Evolutionary conservation across 179 eudicot genomes (phyloP), one percentile per base, ranked within the genome.

Genomic region (Spinacia oleracea): DNA sequence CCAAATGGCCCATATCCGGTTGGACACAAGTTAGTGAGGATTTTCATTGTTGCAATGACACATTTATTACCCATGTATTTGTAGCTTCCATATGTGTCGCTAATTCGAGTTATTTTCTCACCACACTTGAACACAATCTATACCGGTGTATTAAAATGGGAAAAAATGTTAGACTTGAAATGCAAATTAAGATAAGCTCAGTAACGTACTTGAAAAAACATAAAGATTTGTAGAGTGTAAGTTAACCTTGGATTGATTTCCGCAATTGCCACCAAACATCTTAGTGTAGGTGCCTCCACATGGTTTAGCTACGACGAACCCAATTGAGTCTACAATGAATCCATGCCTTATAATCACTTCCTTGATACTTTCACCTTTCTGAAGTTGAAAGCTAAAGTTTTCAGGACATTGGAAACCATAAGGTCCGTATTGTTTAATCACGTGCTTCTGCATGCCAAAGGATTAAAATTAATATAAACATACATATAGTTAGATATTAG

Each of bases 11-110:
- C 72, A 42, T 69, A 69, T 20, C 72, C 72, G 8, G 3, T 38
- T 6, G 72, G 72, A 69, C 48, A 42, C 20, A 68, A 21, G 51
- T 68, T 68, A 21, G 72, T 68, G 72, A 40, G 72, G n/a, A 68
- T 68, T 25, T 68, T 68, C 2, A 68, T 38, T n/a, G 48, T 15
- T 6, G 10, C 50, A 40, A 38, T n/a, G 12, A 32, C 27, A 14
- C n/a, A 15, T 38, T 68, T 9, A 9, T 42, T 23, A 23, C 16
- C 16, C 14, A n/a, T 29, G 72, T 68, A 42, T 38, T 18, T 42
- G 43, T 68, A 68, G 12, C 9, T 38, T 9, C 50, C 50, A 21
- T 68, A 38, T n/a, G n/a, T 68, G 9, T 51, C 72, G 15, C 25
- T 40, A 9, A 68, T 69, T 69, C n/a, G 27, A 15, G 72, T 42